Evolutionary conservation across 2,329 filamentous ascomycete species (phyloP).

Genomic region (Colletotrichum sansevieriae): DNA sequence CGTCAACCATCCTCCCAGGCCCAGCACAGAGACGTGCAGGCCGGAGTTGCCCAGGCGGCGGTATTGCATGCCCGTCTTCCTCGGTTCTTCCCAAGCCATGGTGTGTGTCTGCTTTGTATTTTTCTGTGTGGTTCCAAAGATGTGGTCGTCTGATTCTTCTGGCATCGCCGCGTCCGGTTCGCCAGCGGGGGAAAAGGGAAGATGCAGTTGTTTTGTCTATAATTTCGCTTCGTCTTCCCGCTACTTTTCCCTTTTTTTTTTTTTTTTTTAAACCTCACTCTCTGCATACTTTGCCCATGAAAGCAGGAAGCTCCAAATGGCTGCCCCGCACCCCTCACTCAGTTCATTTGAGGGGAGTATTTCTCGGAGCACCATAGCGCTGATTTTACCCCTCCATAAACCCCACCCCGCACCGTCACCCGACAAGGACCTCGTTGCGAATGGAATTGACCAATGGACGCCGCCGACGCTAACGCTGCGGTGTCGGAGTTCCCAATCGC

Average conservation of each 20-base stretch:
- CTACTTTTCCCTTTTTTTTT: not conserved
- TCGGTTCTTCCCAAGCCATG: slow-evolving; percentile 60
- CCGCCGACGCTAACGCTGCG: not conserved
- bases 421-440: not conserved
- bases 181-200: not conserved
- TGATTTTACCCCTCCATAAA: slow-evolving; percentile 15
- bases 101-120: slow-evolving; percentile 22
- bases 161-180: not conserved
- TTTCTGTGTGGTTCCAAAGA: not conserved
- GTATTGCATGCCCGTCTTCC: slow-evolving; percentile 60
- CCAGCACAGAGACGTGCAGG: slow-evolving; percentile 76
- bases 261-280: not conserved
- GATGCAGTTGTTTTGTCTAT: slow-evolving; percentile 15
- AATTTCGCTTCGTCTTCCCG: not conserved
- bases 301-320: slow-evolving; percentile 19
- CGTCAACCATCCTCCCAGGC: slow-evolving; percentile 75
- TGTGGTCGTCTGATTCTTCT: not conserved
- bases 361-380: slow-evolving; percentile 8
- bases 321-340: slow-evolving; percentile 28
- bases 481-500: too few species aligned
- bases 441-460: slow-evolving; percentile 33
- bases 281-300: not conserved
- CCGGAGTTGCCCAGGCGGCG: slow-evolving; percentile 64
- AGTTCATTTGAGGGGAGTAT: slow-evolving; percentile 17
- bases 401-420: slow-evolving; percentile 26